Base-by-base conservation (phyloP, 108 stramenopile genomes). In the Ochromonas danica region DNA sequence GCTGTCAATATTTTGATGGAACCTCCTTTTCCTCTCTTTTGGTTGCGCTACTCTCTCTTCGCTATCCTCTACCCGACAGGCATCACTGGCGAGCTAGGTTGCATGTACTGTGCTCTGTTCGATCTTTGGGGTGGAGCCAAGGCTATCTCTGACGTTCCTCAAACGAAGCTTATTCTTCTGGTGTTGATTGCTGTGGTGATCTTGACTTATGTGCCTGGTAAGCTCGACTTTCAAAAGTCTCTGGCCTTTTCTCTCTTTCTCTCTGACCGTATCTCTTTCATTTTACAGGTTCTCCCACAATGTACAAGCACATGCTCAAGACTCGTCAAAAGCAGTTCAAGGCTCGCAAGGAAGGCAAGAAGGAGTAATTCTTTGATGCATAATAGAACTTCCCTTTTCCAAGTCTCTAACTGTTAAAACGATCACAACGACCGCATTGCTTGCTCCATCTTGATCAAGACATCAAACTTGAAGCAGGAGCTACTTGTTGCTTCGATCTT, bases 11-110 rank as follows among this genome's bases (percentile, higher is more conserved):
- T 96, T 31, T 61, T 94, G 43, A 30, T 45, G 33, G 42, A 40
- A 35, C 81, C 81, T 60, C 87, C 87, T 57, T 98, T 85, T 84
- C 91, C 93, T 38, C 91, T 98, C 3, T 96, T 97, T 81, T 98
- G 91, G 93, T 87, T 96, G 30, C 91, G 98, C 10, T 98, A 98
- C 86, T 14, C 14, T 36, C 25, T 75, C 10, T 75, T 75, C 31
- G 43, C 51, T 33, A 33, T 75, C 31, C 31, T 75, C 10, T 75
- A 75, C 40, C 45, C 51, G 10, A 75, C 72, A 3, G 72, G 72
- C 6, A 75, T 75, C 72, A 75, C 72, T 27, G 72, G 72, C 17
- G 72, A 75, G 51, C 31, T 75, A 41, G 72, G 72, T 3, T 75
- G 72, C 51, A 45, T 75, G 72, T 75, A 75, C 31, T 75, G 6